phyloP scores from a whole-genome alignment of 805 yeast species.

The Lipomyces japonicus region DNA sequence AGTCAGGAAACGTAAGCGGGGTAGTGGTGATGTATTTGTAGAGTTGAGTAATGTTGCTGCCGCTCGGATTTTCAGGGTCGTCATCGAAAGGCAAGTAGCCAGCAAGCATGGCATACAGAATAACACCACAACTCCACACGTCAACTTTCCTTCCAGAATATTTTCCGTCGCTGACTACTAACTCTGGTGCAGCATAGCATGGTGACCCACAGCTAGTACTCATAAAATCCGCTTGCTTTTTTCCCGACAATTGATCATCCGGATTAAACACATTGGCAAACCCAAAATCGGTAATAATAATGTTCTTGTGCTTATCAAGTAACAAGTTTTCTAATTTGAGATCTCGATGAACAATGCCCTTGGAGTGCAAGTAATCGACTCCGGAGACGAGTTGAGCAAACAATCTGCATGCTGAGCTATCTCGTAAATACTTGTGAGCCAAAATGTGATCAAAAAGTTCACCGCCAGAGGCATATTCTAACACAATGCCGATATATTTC shows the following conservation, averaged over 20 bases:
- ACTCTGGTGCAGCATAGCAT: constrained; percentile 97
- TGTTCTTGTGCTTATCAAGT: constrained; percentile 80
- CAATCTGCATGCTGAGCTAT: constrained; percentile 74
- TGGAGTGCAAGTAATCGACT: constrained; percentile 80
- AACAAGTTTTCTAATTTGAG: constrained; percentile 69
- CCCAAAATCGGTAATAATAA: constrained; percentile 87
- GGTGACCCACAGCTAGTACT: constrained; percentile 96
- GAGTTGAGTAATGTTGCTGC: constrained; percentile 84
- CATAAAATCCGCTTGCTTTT: constrained; percentile 61
- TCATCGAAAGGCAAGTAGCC: constrained; percentile 98
- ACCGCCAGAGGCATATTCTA: constrained; percentile 97
- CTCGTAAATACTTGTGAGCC: constrained; percentile 81
- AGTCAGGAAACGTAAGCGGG: constrained; percentile 92
- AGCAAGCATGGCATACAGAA: constrained; percentile 91
- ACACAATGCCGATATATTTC: constrained; percentile 90
- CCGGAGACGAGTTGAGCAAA: constrained; percentile 94
- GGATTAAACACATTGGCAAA: constrained; percentile 77
- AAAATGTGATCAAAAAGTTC: constrained; percentile 91
- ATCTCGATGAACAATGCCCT: constrained; percentile 76
- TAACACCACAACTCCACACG: constrained; percentile 96
- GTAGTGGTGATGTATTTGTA: constrained; percentile 90
- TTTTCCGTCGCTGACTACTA: constrained; percentile 80
- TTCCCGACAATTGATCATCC: constrained; percentile 20
- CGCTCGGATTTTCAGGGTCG: constrained; percentile 94
- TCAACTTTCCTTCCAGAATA: constrained; percentile 93